These are phyloP conservation scores for Wickerhamomyces rabaulensis DNA, from an alignment of 805 yeast genomes.

Conservation along the genomic window DNA sequence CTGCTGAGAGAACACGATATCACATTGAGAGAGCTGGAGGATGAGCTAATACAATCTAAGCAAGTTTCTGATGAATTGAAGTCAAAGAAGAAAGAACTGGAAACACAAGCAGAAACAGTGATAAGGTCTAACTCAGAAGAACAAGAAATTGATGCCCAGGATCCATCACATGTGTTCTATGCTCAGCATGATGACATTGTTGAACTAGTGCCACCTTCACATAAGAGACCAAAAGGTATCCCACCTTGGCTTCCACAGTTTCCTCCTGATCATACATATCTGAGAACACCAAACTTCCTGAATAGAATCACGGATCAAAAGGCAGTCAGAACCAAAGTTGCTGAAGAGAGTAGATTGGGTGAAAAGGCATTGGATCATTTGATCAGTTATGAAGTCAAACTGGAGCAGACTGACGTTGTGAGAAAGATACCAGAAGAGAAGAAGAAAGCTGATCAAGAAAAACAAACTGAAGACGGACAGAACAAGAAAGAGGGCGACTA, in stretches of 20 bases:
- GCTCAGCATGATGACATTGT: constrained; percentile 46
- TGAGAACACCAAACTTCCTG: constrained; percentile 65
- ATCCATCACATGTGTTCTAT: constrained; percentile 49
- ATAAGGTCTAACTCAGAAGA: background rate
- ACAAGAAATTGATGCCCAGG: constrained; percentile 30
- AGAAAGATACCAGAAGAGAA: background rate
- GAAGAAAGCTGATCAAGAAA: constrained; percentile 4
- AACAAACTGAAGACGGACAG: constrained; percentile 3
- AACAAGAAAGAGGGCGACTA: constrained; percentile 1
- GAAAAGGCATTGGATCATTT: constrained; percentile 70
- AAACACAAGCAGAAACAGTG: constrained; percentile 4
- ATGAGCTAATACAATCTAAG: constrained; percentile 28
- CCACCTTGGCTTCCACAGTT: constrained; percentile 80
- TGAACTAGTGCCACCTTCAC: constrained; percentile 49
- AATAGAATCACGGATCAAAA: constrained; percentile 64
- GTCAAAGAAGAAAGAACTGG: constrained; percentile 12
- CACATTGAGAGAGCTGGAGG: constrained; percentile 32
- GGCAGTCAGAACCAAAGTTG: constrained; percentile 62
- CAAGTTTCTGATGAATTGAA: constrained; percentile 10
- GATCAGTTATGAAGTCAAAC: constrained; percentile 29
- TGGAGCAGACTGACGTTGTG: constrained; percentile 8
- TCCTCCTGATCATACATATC: constrained; percentile 93
- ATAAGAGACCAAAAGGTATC: constrained; percentile 38
- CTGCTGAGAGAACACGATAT: constrained; percentile 40
- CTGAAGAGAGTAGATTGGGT: constrained; percentile 75